Base-by-base conservation (phyloP, 192 early-diverging fungal genomes). In the Coemansia guatemalensis region DNA sequence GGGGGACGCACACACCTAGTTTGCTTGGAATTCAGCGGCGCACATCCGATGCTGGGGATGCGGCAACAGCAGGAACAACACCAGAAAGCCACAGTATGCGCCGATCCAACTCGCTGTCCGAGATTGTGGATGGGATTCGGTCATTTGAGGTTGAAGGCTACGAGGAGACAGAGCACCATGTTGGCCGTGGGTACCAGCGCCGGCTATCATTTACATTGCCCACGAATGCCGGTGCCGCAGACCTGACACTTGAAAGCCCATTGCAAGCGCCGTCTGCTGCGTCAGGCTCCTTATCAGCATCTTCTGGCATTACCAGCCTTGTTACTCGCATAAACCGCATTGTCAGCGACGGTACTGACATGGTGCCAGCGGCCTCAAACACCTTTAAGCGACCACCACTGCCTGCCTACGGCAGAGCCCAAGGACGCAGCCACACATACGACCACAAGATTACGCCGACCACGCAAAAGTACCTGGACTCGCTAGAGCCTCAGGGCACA, bases 121-220 rank as follows among this genome's bases (percentile, higher is more conserved):
- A 80, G 49, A 73, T 80, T 49, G 71, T 80, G 44, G 62, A 71
- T 14, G 77, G 71, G 3, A 80, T 80, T 22, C 58, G 68, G 17
- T 74, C 65, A 21, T 80, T 80, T 61, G 77, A 80, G 35, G 68
- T 80, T 14, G 77, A 80, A 27, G 77, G 77, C 2, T 80, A 80
- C 51, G 77, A 80, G 58, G 77, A 80, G 54, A 74, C 68, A 3
- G 68, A 74, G 58, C 76, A 79, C 29, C 52, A 48, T 30, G 47
- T 58, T 27, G 23, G 53, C 7, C 53, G 35, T 29, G 54, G 49
- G 0, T 20, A 30, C 20, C 65, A 63, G 11, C 54, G 62, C 5
- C 64, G 64, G 25, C 58, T 60, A 12, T 70, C 71, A 5, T 67
- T 69, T 60, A 60, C 56, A 12, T 58, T 65, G 5, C 67, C 75